These are phyloP conservation scores for Paracorniculantispora psalliotae DNA, from an alignment of 2,329 filamentous ascomycete species.

Conservation along the genomic window DNA sequence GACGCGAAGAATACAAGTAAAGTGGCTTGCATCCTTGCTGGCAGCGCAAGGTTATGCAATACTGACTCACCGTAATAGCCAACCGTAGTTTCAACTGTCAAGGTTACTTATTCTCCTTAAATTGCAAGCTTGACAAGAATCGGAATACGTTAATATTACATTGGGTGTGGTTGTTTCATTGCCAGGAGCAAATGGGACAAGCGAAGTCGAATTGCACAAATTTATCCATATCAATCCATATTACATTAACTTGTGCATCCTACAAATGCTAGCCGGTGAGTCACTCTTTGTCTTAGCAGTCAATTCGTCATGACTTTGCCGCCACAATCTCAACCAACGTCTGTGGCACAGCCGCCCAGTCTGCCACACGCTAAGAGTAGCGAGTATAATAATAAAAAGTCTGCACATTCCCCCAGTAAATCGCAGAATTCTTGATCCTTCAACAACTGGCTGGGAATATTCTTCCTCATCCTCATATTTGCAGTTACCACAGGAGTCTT, in stretches of 20 bases:
- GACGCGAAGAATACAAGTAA: no score
- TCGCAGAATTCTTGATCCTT: not conserved
- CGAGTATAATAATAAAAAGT: not conserved
- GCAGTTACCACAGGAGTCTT: constrained; percentile 4
- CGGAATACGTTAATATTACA: no score
- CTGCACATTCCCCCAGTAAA: not conserved
- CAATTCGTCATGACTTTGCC: constrained; percentile 4
- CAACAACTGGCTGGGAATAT: not conserved
- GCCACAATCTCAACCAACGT: not conserved
- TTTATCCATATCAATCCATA: not conserved
- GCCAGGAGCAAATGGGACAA: not conserved
- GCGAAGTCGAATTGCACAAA: not conserved
- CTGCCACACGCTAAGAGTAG: not conserved
- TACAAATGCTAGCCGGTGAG: not conserved
- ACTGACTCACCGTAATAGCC: no score
- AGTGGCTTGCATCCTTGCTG: no score
- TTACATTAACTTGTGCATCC: constrained; percentile 6
- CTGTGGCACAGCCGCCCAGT: not conserved
- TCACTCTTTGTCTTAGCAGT: not conserved
- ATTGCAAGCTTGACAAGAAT: no score
- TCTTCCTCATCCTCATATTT: constrained; percentile 1
- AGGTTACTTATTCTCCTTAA: no score
- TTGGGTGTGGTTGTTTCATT: not conserved
- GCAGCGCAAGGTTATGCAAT: no score
- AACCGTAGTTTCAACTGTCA: no score